Evolutionary conservation across 1,139 yeast genomes (phyloP), one percentile per base, ranked within the genome.

Genomic region (Pichia sp.): DNA sequence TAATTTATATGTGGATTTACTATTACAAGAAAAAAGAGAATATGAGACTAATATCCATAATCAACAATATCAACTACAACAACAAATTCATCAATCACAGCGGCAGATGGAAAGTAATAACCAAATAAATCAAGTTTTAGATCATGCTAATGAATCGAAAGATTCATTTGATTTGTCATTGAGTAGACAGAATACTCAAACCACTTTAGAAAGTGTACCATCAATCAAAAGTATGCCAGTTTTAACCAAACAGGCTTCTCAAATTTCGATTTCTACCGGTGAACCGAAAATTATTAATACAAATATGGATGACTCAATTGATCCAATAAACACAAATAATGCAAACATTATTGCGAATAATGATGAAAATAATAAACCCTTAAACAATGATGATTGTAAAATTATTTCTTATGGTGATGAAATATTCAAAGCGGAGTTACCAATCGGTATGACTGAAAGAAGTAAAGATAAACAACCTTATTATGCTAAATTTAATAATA

Each of bases 391-490:
- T 44, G 46, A 34, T 11, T 19, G 51, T 10, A 25, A 45, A 22
- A 41, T 49, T 10, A 25, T 48, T 28, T 13, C 46, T 16, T 38
- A 39, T 45, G 64, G 59, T 42, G 66, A 62, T 16, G 54, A 55
- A 39, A 33, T 64, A 45, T 59, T 62, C 51, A 62, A 74, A 50
- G 77, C 79, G 22, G 69, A 62, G 27, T 73, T 69, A 42, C 90
- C 88, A 1, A 67, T 75, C 2, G 91, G 91, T 3, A 78, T 85
- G 83, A 79, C 88, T 0, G 66, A 67, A 19, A 77, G 72, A 54
- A 80, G 83, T 0, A 77, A 77, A 50, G 80, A 81, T n/a, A 87
- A 87, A 61, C 66, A 73, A 29, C 80, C 82, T 0, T 70, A 71
- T 46, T 77, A 76, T 51, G 72, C 77, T 3, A 75, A 83, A 1